A percentile compares a stretch with the other conserved stretches of the same genome.
phyloP scores from a whole-genome alignment of 2,329 filamentous ascomycete species.

The Aspergillus pseudoviridinutans region DNA sequence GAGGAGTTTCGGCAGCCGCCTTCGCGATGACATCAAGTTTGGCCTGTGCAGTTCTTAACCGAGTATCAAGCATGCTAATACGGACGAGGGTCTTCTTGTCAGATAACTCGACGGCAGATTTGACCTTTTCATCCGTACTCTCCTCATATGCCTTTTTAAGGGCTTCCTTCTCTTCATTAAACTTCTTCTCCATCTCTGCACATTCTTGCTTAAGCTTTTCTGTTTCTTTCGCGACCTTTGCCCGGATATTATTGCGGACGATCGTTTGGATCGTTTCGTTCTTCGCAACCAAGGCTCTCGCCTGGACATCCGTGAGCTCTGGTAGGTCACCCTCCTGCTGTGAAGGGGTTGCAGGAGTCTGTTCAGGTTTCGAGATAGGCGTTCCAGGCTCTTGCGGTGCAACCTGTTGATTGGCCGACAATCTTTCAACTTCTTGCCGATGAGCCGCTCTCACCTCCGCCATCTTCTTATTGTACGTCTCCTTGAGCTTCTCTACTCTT shows the following conservation, averaged over 20 bases:
- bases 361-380: slow-evolving; percentile 17
- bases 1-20: slow-evolving; percentile 79
- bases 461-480: slow-evolving; percentile 67
- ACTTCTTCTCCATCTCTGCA: slow-evolving; percentile 34
- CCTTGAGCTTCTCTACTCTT: slow-evolving; percentile 57
- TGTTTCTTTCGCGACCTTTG: slow-evolving; percentile 37
- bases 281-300: slow-evolving; percentile 46
- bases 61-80: slow-evolving; percentile 74
- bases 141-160: slow-evolving; percentile 49
- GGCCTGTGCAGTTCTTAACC: slow-evolving; percentile 58
- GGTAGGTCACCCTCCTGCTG: slow-evolving; percentile 34
- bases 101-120: slow-evolving; percentile 62
- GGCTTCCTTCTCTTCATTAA: slow-evolving; percentile 38
- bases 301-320: slow-evolving; percentile 48
- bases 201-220: slow-evolving; percentile 39
- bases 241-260: slow-evolving; percentile 56
- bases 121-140: slow-evolving; percentile 56
- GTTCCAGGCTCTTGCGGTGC: slow-evolving; percentile 18
- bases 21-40: slow-evolving; percentile 76
- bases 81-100: slow-evolving; percentile 71
- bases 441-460: slow-evolving; percentile 50
- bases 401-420: slow-evolving; percentile 42
- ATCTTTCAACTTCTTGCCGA: slow-evolving; percentile 46
- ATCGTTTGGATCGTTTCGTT: slow-evolving; percentile 49
- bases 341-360: slow-evolving; percentile 26